Evolutionary conservation across 1,139 yeast genomes (phyloP), one percentile per base, ranked within the genome.

Genomic region (Candida dubliniensis): DNA sequence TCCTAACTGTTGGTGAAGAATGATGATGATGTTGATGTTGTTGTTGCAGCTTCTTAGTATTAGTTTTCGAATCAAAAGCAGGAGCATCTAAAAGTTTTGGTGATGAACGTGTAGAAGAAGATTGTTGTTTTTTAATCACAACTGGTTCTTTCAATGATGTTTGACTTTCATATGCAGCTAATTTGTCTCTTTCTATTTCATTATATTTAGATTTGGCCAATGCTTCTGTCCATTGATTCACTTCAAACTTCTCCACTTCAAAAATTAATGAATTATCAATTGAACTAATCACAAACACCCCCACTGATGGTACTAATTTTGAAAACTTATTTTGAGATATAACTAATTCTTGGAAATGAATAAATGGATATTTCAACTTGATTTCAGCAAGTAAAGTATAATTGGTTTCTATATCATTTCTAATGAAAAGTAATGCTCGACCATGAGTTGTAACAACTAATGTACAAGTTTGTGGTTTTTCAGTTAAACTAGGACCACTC

Each of bases 211-310:
- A 60, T 48, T 67, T 75, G 4, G 79, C 79, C 36, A 82, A 63
- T 0, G 76, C 59, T 40, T 74, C 77, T 0, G 87, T 81, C 87
- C 87, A 82, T 13, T 65, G 59, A 29, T 69, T 64, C 0, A 81
- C 69, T 35, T 79, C 84, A 37, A 58, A 64, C 48, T 74, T 77
- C 38, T 79, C 82, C n/a, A 76, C 83, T 54, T 82, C 86, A 61
- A 79, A 78, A 2, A 74, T 69, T 49, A 77, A 71, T 0, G 84
- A 70, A 2, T 76, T 66, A 6, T 59, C 62, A 31, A 59, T 58
- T 0, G 84, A 77, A 46, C 71, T 71, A 31, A 82, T 72, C 0
- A 82, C 84, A 67, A 82, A 82, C 7, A 76, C 53, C 0, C 81
- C 82, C 0, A 74, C 64, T 2, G 69, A 62, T 0, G 76, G 71